phyloP scores from a whole-genome alignment of 352 stramenopile species.

The Phytophthora boehmeriae region DNA sequence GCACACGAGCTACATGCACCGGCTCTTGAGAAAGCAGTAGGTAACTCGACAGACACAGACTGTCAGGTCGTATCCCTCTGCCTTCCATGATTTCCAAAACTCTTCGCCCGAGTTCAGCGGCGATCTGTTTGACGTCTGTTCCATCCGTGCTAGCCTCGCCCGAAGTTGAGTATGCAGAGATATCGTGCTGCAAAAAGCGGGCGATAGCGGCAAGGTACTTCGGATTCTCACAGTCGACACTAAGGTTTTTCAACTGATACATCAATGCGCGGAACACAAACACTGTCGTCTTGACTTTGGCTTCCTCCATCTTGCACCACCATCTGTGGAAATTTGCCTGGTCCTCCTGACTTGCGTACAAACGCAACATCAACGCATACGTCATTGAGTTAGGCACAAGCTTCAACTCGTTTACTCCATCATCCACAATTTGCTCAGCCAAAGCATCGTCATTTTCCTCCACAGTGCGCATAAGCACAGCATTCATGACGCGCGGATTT shows the following conservation, averaged over 20 bases:
- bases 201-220: conserved; percentile 35
- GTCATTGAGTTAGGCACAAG: conserved; percentile 73
- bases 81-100: conserved; percentile 46
- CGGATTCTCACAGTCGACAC: conserved; percentile 27
- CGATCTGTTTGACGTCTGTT: conserved; percentile 12
- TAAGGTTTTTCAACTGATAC: conserved; percentile 45
- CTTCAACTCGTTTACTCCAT: conserved; percentile 41
- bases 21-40: conserved; percentile 45
- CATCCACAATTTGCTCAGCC: conserved; percentile 57
- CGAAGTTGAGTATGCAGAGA: background rate
- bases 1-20: conserved; percentile 35
- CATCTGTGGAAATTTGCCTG: conserved; percentile 53
- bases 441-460: conserved; percentile 53
- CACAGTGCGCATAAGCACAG: conserved; percentile 60
- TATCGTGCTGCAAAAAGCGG: conserved; percentile 31
- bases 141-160: background rate
- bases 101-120: conserved; percentile 29
- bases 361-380: conserved; percentile 70
- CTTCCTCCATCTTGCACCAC: conserved; percentile 51
- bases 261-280: conserved; percentile 66
- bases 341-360: conserved; percentile 58
- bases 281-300: conserved; percentile 48
- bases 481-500: conserved; percentile 62
- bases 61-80: conserved; percentile 36
- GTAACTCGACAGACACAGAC: conserved; percentile 52